Base-by-base conservation (phyloP, 192 early-diverging fungal species). In the Mortierella antarctica region DNA sequence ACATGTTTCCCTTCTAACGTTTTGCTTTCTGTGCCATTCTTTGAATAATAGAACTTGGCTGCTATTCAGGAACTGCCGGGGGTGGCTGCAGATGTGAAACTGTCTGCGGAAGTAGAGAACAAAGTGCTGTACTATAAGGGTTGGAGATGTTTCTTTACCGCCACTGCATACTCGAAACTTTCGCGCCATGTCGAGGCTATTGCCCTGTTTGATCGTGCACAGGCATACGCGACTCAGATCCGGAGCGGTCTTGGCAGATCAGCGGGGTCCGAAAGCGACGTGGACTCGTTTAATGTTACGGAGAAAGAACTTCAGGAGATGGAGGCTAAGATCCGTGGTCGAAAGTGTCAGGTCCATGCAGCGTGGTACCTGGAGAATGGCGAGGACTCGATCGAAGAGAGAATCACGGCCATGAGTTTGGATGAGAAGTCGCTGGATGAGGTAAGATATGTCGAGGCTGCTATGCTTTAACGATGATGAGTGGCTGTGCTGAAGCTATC, bases 181-280 rank as follows among this genome's bases (percentile, higher is more conserved):
- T 57, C 64, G 47, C 83, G 86, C 59, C 75, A 73, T 58, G 71
- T 78, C 17, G 89, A 93, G 65, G 87, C 92, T 0, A 62, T 89
- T 20, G 85, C 86, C 13, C 81, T 95, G 11, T 91, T 86, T 78
- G 86, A 88, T 31, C 90, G 90, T 23, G 83, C 87, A 15, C 83
- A 87, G 62, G 70, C 88, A 1, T 83, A 84, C 44, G 84, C 88
- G n/a, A 71, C 82, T 8, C 77, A 84, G 68, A 60, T 84, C 46
- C 64, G 77, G 18, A 63, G 77, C 48, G 67, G 56, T 10, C 58
- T 80, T 17, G 65, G 65, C 4, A 64, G 65, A 45, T 39, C 47
- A 5, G 18, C 20, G 18, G 46, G 39, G 41, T 45, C 62, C 6
- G 78, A 75, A 39, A 55, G 57, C 15, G 77, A 84, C 23, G 70